These are phyloP conservation scores for Fusarium veterinarium DNA, from an alignment of 2,329 filamentous ascomycete species.

Conservation along the genomic window DNA sequence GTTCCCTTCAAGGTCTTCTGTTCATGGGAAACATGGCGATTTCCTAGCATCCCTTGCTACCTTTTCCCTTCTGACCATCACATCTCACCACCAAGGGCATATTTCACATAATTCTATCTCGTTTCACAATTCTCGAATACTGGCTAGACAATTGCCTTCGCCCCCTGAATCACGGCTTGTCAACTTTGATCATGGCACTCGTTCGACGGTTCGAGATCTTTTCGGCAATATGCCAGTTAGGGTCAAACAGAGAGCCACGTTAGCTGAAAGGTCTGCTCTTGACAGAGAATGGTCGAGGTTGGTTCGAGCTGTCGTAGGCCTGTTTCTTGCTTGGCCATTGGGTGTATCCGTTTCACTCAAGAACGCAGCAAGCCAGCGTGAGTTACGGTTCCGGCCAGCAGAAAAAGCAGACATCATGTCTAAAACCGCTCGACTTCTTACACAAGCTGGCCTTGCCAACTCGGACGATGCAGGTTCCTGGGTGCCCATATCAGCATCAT, in stretches of 20 bases:
- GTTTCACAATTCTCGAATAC: conserved; percentile 75
- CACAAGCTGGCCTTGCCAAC: conserved; percentile 73
- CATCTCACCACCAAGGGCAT: conserved; percentile 74
- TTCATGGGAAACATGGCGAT: conserved; percentile 76
- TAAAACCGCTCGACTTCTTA: conserved; percentile 63
- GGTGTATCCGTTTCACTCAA: conserved; percentile 68
- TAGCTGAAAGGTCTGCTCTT: conserved; percentile 63
- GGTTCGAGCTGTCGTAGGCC: conserved; percentile 66
- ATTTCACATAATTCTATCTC: conserved; percentile 72
- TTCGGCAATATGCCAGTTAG: conserved; percentile 94
- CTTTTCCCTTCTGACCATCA: conserved; percentile 80
- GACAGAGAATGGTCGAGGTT: conserved; percentile 75
- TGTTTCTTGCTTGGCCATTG: conserved; percentile 77
- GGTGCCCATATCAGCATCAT: conserved; percentile 77
- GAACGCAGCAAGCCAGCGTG: conserved; percentile 58
- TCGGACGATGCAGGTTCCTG: conserved; percentile 66
- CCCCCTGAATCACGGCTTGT: conserved; percentile 67
- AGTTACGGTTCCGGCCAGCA: conserved; percentile 51
- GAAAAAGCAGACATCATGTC: conserved; percentile 33
- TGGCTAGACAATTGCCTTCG: conserved; percentile 73
- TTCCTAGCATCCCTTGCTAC: conserved; percentile 83
- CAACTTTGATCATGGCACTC: conserved; percentile 75
- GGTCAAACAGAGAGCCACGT: conserved; percentile 78
- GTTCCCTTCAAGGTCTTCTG: conserved; percentile 56
- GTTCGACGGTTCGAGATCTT: conserved; percentile 79